These are phyloP conservation scores for Fusarium sp. DNA, from an alignment of 2,329 filamentous ascomycete species.

Conservation along the genomic window DNA sequence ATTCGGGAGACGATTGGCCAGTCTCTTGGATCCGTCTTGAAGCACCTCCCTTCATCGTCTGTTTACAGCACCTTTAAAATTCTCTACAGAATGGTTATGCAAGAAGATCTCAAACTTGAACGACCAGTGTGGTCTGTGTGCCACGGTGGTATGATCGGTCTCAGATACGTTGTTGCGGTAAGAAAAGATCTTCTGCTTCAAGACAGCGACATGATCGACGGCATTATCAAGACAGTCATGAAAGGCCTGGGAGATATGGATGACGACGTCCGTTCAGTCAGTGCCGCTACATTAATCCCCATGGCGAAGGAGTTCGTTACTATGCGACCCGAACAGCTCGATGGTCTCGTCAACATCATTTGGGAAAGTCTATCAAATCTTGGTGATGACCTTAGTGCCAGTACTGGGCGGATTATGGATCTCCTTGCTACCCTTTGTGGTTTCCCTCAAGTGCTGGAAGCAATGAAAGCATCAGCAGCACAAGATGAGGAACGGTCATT, in stretches of 20 bases:
- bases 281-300: constrained; percentile 95
- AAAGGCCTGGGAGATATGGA: constrained; percentile 91
- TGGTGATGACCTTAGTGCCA: constrained; percentile 96
- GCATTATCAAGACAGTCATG: constrained; percentile 92
- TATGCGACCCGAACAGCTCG: constrained; percentile 80
- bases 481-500: constrained; percentile 90
- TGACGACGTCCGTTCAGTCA: constrained; percentile 96
- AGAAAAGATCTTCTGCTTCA: constrained; percentile 90
- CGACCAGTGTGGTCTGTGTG: constrained; percentile 91
- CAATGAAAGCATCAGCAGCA: constrained; percentile 91
- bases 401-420: constrained; percentile 98
- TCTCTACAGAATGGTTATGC: constrained; percentile 91
- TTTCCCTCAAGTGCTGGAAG: constrained; percentile 89
- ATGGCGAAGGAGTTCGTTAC: constrained; percentile 95
- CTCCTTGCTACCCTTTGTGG: constrained; percentile 94
- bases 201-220: constrained; percentile 88
- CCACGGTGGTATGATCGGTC: constrained; percentile 96
- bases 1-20: constrained; percentile 97
- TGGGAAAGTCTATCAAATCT: constrained; percentile 97
- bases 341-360: constrained; percentile 89
- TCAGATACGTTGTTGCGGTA: constrained; percentile 94
- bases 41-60: constrained; percentile 81
- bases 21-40: constrained; percentile 87
- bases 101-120: constrained; percentile 79
- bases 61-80: constrained; percentile 88